Conservation (phyloP, 345 rosid genomes). For the Hibiscus syriacus region DNA sequence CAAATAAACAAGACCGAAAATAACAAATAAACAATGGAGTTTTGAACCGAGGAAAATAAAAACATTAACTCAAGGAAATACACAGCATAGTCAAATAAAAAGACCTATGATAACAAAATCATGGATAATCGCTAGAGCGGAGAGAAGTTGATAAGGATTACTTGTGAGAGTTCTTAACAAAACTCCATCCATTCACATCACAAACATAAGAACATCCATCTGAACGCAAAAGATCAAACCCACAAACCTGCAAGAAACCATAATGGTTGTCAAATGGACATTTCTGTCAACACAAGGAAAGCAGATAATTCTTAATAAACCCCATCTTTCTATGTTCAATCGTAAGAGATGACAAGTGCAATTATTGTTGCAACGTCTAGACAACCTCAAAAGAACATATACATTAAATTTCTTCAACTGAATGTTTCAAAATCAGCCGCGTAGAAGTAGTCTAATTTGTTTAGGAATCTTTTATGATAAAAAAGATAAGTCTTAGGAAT, state of each 20-base stretch:
- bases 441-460: too few relatives aligned
- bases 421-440: too few relatives aligned
- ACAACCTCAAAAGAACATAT: neutral
- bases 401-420: neutral
- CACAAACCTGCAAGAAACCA: conserved; percentile 70
- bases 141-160: conserved; percentile 27
- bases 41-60: neutral
- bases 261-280: neutral
- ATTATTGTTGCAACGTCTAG: neutral
- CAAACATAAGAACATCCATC: conserved; percentile 97
- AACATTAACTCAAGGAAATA: neutral
- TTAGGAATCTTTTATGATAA: too few relatives aligned
- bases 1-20: neutral
- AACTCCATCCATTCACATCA: conserved; percentile 99
- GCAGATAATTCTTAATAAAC: neutral
- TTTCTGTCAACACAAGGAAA: neutral
- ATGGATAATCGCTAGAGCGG: neutral
- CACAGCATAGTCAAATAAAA: neutral
- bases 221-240: conserved; percentile 94
- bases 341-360: neutral
- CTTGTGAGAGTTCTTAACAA: conserved; percentile 98
- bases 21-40: too few relatives aligned
- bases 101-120: neutral
- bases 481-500: too few relatives aligned
- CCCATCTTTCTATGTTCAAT: neutral